Evolutionary conservation across 2,329 filamentous ascomycete species (phyloP), one percentile per base, ranked within the genome.

Genomic region (Triangularia setosa): DNA sequence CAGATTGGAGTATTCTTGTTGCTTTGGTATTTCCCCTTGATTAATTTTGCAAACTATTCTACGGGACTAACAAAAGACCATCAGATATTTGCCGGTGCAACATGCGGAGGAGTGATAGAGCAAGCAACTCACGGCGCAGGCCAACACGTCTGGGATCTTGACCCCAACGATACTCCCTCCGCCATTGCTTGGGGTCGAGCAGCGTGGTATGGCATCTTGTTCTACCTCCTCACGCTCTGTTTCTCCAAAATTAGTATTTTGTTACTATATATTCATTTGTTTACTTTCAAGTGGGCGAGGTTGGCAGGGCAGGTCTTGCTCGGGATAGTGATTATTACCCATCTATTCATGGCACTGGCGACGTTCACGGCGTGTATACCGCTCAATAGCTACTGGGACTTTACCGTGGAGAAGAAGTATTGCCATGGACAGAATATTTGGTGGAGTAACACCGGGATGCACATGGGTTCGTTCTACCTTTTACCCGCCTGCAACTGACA

Each of bases 1-100:
- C 78, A 24, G 77, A 79, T 63, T 78, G 76, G 72, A 70, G 72
- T 28, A 74, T 78, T 40, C 25, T 79, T 4, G 62, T 73, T 33
- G 72, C 77, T 0, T 65, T 77, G 66, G 72, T 71, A 60, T 4
- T 25, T 25, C 8, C n/a, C 55, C 30, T 48, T 16, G 9, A 33
- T 14, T 3, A 6, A 21, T 48, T 40, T 4, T 40, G 16, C 33
- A 12, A 33, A 33, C 16, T n/a, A 12, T n/a, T 18, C 35, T n/a
- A n/a, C 21, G n/a, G 12, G 3, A 55, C 55, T 25, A 8, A 54
- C 48, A 61, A 53, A 63, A 55, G 16, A 21, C 12, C 14, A 9
- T 24, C 16, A 70, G 67, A 60, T 78, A 21, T 73, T 73, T 48
- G 66, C 71, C 0, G 66, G 67, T 1, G 71, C 67, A 7, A 71